Evolutionary conservation across 768 basidiomycete species (phyloP).

Genomic region (Gloeophyllum trabeum): DNA sequence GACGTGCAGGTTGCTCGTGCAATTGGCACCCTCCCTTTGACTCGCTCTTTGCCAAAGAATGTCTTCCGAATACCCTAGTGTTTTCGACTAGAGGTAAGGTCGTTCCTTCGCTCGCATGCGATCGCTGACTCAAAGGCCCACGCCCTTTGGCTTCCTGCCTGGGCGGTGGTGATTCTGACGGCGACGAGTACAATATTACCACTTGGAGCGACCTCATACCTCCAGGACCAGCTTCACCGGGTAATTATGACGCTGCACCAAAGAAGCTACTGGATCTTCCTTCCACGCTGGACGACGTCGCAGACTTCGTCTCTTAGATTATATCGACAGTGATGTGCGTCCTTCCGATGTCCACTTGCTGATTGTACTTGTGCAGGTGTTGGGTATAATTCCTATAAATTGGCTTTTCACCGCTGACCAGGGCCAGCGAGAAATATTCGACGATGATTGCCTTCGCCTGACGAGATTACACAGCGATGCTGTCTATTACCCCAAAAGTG

Average conservation of each 20-base stretch:
- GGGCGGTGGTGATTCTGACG: constrained; percentile 64
- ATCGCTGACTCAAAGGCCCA: constrained; percentile 23
- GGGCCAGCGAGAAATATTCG: constrained; percentile 30
- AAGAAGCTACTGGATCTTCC: constrained; percentile 32
- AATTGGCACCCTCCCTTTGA: constrained; percentile 44
- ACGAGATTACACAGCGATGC: constrained; percentile 51
- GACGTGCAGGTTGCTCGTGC: constrained; percentile 51
- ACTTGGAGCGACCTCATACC: constrained; percentile 16
- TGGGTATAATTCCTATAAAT: constrained; percentile 51
- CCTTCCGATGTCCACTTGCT: neutral
- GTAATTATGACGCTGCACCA: constrained; percentile 34
- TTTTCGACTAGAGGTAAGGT: constrained; percentile 47
- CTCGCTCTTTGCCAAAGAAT: constrained; percentile 40
- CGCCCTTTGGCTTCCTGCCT: constrained; percentile 52
- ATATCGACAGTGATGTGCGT: constrained; percentile 52
- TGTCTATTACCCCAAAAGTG: constrained; percentile 56
- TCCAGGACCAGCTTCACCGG: constrained; percentile 21
- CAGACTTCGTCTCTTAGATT: constrained; percentile 62
- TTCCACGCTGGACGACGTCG: constrained; percentile 53
- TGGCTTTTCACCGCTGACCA: constrained; percentile 61
- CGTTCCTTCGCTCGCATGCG: neutral
- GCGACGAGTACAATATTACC: constrained; percentile 43
- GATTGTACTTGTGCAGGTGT: constrained; percentile 22
- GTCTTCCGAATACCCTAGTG: constrained; percentile 50
- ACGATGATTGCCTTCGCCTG: constrained; percentile 39